phyloP scores from a whole-genome alignment of 2,329 filamentous ascomycete species.

The Moelleriella libera region DNA sequence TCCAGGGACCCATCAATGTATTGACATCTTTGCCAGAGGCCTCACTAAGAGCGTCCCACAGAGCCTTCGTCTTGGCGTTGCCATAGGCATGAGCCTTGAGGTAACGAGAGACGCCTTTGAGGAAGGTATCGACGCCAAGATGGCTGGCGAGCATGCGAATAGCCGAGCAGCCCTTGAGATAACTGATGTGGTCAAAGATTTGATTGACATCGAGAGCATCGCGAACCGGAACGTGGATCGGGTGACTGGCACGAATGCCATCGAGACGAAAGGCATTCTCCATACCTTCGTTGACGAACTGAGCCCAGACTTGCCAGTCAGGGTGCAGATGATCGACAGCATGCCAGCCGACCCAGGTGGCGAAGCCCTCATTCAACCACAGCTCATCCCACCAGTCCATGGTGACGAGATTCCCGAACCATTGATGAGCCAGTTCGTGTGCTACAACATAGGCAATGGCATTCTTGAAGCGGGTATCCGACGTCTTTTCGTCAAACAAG shows the following conservation, averaged over 20 bases:
- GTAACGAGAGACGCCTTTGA: constrained; percentile 81
- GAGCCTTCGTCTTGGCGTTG: constrained; percentile 79
- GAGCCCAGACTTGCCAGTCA: constrained; percentile 95
- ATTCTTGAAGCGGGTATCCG: constrained; percentile 83
- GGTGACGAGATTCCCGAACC: constrained; percentile 90
- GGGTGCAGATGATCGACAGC: constrained; percentile 85
- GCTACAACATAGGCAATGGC: constrained; percentile 92
- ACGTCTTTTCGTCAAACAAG: constrained; percentile 87
- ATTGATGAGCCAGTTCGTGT: constrained; percentile 94
- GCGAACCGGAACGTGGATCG: constrained; percentile 88
- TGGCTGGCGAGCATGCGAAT: constrained; percentile 93
- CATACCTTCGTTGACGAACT: constrained; percentile 92
- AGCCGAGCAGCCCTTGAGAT: constrained; percentile 89
- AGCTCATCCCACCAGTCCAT: constrained; percentile 97
- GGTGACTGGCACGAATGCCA: constrained; percentile 79
- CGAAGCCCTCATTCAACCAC: constrained; percentile 93
- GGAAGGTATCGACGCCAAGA: constrained; percentile 74
- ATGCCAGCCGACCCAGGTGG: constrained; percentile 95
- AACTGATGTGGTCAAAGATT: constrained; percentile 94
- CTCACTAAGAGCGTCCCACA: constrained; percentile 80
- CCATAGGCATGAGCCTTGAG: constrained; percentile 78
- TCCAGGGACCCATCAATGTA: constrained; percentile 86
- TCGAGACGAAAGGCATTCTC: constrained; percentile 86
- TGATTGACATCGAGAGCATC: constrained; percentile 95
- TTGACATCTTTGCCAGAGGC: constrained; percentile 80